Percentiles rank a stretch among this genome's conserved stretches.
Evolutionary conservation across 176 grass and related monocot genomes (phyloP).

Genomic region (Elymus sibiricus): DNA sequence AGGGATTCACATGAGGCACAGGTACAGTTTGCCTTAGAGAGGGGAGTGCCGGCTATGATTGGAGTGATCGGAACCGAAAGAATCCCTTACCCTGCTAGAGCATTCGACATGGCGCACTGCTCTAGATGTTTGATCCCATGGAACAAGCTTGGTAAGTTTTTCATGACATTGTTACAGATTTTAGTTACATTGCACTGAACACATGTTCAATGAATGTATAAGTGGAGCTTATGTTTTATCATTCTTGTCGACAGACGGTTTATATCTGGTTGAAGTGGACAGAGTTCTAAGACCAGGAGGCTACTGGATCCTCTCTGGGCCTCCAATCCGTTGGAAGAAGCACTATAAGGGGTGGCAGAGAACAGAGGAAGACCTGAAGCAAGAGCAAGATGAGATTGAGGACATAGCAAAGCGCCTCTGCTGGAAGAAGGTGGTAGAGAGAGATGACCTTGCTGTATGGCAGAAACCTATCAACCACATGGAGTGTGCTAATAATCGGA

Average conservation of each 20-base stretch:
- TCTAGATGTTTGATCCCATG: constrained; percentile 94
- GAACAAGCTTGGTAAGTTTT: constrained; percentile 58
- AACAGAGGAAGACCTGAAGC: constrained; percentile 79
- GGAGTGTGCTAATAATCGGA: constrained; percentile 53
- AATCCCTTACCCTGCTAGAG: constrained; percentile 76
- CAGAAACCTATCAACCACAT: constrained; percentile 79
- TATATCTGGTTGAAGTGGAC: constrained; percentile 83
- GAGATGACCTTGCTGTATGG: constrained; percentile 89
- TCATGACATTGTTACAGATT: neutral
- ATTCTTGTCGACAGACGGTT: constrained; percentile 39
- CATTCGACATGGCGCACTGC: constrained; percentile 92
- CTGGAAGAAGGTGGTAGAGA: constrained; percentile 90
- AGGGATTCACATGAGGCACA: constrained; percentile 86
- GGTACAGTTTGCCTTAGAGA: constrained; percentile 83
- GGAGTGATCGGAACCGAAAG: constrained; percentile 66
- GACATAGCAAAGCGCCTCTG: constrained; percentile 61
- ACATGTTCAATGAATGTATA: neutral
- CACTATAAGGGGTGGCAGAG: constrained; percentile 81
- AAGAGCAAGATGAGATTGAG: constrained; percentile 89
- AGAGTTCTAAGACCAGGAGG: constrained; percentile 85
- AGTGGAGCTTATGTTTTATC: neutral
- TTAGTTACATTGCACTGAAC: neutral
- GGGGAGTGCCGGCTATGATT: constrained; percentile 84
- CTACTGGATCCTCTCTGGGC: constrained; percentile 89
- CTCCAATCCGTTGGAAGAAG: constrained; percentile 79